Evolutionary conservation across 257 asterid species (phyloP).

Genomic region (Nyctanthes arbortristis): DNA sequence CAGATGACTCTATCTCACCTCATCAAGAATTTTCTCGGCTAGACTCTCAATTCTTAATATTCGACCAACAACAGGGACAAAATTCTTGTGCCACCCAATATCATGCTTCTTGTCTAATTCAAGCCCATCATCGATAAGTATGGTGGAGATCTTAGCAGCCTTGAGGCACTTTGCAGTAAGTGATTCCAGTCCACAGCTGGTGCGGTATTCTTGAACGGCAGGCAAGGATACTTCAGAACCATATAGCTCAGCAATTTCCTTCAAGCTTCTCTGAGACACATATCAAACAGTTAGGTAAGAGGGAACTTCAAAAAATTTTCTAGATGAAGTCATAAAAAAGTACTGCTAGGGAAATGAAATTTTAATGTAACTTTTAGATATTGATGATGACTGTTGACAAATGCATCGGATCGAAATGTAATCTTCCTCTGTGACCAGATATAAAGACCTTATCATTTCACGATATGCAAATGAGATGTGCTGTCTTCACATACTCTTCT

Average conservation of each 20-base stretch:
- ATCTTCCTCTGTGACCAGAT: neutral
- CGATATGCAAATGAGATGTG: neutral
- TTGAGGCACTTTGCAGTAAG: constrained; percentile 64
- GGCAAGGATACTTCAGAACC: constrained; percentile 60
- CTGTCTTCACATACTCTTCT: neutral
- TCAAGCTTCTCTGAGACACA: constrained; percentile 71
- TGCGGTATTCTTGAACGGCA: constrained; percentile 68
- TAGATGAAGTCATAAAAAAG: neutral
- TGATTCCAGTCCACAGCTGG: constrained; percentile 60
- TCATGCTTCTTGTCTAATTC: constrained; percentile 60
- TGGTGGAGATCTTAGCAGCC: constrained; percentile 62
- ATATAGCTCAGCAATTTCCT: constrained; percentile 74
- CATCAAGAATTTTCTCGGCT: constrained; percentile 76
- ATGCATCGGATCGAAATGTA: neutral
- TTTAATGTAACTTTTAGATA: neutral
- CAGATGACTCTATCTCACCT: constrained; percentile 41
- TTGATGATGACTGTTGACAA: neutral
- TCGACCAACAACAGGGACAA: constrained; percentile 70
- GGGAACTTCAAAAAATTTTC: constrained; percentile 5
- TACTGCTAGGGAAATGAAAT: neutral
- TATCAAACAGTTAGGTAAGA: neutral
- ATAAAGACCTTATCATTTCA: neutral
- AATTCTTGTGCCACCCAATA: constrained; percentile 70
- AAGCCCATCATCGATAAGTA: constrained; percentile 87
- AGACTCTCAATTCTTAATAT: constrained; percentile 73